Evolutionary conservation across 331 rosid species (phyloP), one percentile per base, ranked within the genome.

Genomic region (Cydonia oblonga): DNA sequence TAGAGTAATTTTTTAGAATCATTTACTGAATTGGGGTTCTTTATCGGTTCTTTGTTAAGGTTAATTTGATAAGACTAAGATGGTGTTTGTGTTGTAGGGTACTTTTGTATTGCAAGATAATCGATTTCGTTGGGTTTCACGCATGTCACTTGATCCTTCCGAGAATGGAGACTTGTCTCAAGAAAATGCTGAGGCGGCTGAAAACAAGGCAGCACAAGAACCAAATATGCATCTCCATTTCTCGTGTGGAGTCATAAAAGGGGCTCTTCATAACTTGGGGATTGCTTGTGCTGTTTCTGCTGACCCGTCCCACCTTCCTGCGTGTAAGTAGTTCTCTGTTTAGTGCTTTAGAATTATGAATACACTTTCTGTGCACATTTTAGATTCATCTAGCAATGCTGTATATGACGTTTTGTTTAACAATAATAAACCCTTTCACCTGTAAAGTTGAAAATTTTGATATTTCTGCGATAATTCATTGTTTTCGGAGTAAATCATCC

Each of bases 21-120:
- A 56, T 12, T 3, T 79, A 67, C 5, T 65, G 52, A n/a, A 23
- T 29, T 10, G 28, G 44, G 32, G 40, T 25, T 71, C 1, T 16
- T 1, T 40, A 5, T 69, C 13, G 3, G n/a, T 40, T 40, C 49
- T 40, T 13, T 13, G 28, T 13, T 13, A 42, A 42, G 29, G 69
- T 66, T 35, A 46, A 51, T 71, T 74, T 54, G 58, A 64, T 28
- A 19, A 18, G 67, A 30, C 7, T 19, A 28, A 46, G 60, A 66
- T 49, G 26, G 24, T 9, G 15, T 71, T 81, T 78, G 24, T 64
- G 35, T 64, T 87, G 61, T 73, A 95, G 99, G 99, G 99, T 63
- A 95, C 97, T 38, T 95, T 91, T 81, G 99, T 95, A 35, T 83
- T 95, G 92, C 96, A 95, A 87, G 99, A 95, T 81, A 86, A 86